Evolutionary conservation across 2,329 filamentous ascomycete genomes (phyloP).

Genomic region (Hypoxylon sp.): DNA sequence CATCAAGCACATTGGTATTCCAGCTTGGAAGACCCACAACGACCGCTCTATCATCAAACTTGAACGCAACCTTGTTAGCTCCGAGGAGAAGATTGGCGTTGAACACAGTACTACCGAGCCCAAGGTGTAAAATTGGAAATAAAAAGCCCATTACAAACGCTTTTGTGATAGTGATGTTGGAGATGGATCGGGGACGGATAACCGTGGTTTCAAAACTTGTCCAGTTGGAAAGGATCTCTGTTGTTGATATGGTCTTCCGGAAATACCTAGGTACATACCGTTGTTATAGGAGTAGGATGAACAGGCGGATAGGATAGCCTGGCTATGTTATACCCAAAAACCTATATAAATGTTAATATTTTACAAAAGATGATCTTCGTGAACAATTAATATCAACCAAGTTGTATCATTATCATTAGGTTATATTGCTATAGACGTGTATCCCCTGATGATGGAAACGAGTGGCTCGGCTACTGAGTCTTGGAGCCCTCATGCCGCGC

Average conservation of each 20-base stretch:
- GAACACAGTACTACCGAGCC: constrained; percentile 36
- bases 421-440: not conserved
- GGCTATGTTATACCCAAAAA: constrained; percentile 34
- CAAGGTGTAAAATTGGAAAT: constrained; percentile 30
- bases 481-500: constrained; percentile 1
- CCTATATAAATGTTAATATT: constrained; percentile 21
- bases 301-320: constrained; percentile 26
- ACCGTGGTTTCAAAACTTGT: constrained; percentile 11
- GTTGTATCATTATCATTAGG: not conserved
- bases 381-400: not conserved
- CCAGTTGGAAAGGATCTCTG: constrained; percentile 14
- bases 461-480: not conserved
- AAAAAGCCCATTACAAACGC: constrained; percentile 8
- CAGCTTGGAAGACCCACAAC: constrained; percentile 59
- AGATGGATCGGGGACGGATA: not conserved
- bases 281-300: constrained; percentile 18
- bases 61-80: constrained; percentile 53
- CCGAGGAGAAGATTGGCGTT: constrained; percentile 52
- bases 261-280: constrained; percentile 17
- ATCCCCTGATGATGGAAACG: not conserved
- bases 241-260: constrained; percentile 24
- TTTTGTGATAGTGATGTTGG: not conserved
- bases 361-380: not conserved
- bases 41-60: constrained; percentile 48
- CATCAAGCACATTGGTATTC: constrained; percentile 55